These are phyloP conservation scores for Microcera coccophila DNA, from an alignment of 2,329 filamentous ascomycete species.

Conservation along the genomic window DNA sequence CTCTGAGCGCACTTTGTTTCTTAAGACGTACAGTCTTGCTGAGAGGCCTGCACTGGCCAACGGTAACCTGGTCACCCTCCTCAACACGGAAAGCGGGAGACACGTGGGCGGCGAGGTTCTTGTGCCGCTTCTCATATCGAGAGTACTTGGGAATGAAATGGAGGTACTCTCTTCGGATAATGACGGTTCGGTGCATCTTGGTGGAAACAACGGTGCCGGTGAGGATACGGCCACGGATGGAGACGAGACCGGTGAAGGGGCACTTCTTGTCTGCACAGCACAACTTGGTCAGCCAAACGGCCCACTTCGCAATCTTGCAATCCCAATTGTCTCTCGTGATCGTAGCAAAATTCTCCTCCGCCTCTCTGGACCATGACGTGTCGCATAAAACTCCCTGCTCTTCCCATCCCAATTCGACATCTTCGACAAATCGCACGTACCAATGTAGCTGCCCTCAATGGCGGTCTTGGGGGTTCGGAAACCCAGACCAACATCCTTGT, in stretches of 20 bases:
- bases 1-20: background rate
- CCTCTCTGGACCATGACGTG: background rate
- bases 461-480: constrained; percentile 98
- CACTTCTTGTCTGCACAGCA: constrained; percentile 91
- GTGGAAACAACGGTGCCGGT: constrained; percentile 98
- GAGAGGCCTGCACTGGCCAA: constrained; percentile 98
- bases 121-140: constrained; percentile 99
- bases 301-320: constrained; percentile 4
- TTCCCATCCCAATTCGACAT: background rate
- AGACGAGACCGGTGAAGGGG: constrained; percentile 98
- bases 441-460: constrained; percentile 99
- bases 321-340: background rate
- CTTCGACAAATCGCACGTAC: constrained; percentile 58
- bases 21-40: constrained; percentile 92
- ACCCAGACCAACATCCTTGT: constrained; percentile 99
- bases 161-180: constrained; percentile 99
- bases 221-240: constrained; percentile 99
- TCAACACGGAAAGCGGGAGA: constrained; percentile 99
- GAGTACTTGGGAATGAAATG: constrained; percentile 99
- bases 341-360: background rate
- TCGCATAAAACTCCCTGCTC: constrained; percentile 14
- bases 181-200: constrained; percentile 99
- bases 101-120: constrained; percentile 99
- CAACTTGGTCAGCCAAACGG: constrained; percentile 24
- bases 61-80: constrained; percentile 98